Evolutionary conservation across 176 grass and related monocot species (phyloP).

Genomic region (Chrysopogon serrulatus): DNA sequence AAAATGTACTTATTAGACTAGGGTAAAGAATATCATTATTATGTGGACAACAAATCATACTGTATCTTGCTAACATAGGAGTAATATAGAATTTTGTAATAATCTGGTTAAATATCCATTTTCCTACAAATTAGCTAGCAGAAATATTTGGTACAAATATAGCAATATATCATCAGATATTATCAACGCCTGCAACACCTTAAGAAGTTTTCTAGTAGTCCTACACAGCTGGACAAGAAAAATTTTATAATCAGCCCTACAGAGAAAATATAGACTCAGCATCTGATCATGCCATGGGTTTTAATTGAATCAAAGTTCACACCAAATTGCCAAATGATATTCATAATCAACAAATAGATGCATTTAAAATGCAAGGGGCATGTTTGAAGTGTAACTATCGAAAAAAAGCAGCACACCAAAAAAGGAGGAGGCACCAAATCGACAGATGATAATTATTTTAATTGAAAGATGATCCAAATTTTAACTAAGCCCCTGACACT

Average conservation of each 20-base stretch:
- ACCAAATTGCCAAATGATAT: too few species aligned
- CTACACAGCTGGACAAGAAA: slow-evolving; percentile 74
- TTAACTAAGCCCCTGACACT: too few species aligned
- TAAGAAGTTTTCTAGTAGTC: slow-evolving; percentile 73
- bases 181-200: slow-evolving; percentile 38
- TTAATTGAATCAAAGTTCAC: too few species aligned
- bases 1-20: not conserved
- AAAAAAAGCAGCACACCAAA: too few species aligned
- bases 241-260: slow-evolving; percentile 71
- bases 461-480: too few species aligned
- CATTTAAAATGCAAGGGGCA: too few species aligned
- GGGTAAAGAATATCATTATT: not conserved
- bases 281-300: too few species aligned
- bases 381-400: too few species aligned
- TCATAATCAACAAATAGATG: too few species aligned
- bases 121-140: not conserved
- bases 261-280: slow-evolving; percentile 21
- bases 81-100: not conserved
- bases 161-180: not conserved
- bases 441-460: too few species aligned
- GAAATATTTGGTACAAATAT: not conserved
- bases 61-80: not conserved
- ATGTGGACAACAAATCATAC: not conserved
- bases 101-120: not conserved
- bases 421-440: too few species aligned